phyloP scores from a whole-genome alignment of 176 grass and related monocot genomes.

The Leersia perrieri region DNA sequence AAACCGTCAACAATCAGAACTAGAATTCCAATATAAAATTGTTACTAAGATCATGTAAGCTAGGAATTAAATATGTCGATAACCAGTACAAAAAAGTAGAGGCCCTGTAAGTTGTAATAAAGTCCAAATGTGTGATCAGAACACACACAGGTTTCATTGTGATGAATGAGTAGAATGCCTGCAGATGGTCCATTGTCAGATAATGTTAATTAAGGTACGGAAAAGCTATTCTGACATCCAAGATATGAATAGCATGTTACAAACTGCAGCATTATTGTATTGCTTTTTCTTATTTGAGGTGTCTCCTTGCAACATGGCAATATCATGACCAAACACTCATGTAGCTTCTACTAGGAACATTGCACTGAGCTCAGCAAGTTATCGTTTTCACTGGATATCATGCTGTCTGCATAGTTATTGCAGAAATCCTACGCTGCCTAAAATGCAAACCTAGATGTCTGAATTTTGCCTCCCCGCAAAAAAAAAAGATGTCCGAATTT shows the following conservation, averaged over 20 bases:
- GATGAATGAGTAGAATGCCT: background rate
- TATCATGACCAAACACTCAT: conserved; percentile 2
- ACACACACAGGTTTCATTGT: background rate
- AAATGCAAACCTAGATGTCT: background rate
- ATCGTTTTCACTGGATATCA: background rate
- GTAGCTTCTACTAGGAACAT: background rate
- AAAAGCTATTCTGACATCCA: conserved; percentile 9
- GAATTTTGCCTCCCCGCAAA: background rate
- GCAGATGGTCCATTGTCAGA: background rate
- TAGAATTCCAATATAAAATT: background rate
- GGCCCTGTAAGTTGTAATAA: background rate
- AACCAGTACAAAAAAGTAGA: background rate
- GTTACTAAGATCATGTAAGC: background rate
- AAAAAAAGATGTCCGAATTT: too few species aligned
- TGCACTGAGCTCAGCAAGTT: conserved; percentile 10
- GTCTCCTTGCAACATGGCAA: background rate
- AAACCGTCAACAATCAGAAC: background rate
- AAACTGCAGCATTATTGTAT: background rate
- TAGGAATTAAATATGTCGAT: background rate
- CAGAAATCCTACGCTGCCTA: background rate
- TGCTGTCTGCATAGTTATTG: background rate
- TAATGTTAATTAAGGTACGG: background rate
- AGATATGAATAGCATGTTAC: background rate
- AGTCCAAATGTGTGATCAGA: background rate
- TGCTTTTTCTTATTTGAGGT: background rate